A percentile compares a stretch with the other conserved stretches of the same genome.
Evolutionary conservation across 1,284 basidiomycete species (phyloP).

Genomic region (Cutaneotrichosporon curvatum): DNA sequence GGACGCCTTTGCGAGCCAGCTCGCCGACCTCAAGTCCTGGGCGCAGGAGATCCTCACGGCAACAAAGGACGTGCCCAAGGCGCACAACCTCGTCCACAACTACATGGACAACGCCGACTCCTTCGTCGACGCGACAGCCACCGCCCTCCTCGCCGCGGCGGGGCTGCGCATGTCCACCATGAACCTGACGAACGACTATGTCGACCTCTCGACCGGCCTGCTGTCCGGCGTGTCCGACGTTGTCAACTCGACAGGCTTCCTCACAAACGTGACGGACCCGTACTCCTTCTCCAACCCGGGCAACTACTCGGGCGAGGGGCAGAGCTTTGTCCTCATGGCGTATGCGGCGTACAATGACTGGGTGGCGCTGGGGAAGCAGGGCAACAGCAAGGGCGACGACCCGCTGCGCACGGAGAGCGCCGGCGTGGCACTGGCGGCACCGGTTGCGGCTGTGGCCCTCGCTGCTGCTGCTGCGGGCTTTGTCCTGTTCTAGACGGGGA

Average conservation of each 20-base stretch:
- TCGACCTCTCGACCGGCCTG: constrained; percentile 28
- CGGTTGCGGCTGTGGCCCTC: neutral
- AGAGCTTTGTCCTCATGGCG: constrained; percentile 66
- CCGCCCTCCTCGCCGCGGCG: constrained; percentile 67
- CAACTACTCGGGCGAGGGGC: constrained; percentile 53
- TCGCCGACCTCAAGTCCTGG: constrained; percentile 47
- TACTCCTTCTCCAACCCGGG: constrained; percentile 53
- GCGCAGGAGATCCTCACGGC: constrained; percentile 48
- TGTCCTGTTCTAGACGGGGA: too few species aligned
- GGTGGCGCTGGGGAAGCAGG: constrained; percentile 52
- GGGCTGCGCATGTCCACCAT: constrained; percentile 55
- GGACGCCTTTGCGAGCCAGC: constrained; percentile 36
- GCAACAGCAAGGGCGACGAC: constrained; percentile 38
- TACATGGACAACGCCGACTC: constrained; percentile 59
- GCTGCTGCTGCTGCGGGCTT: too few species aligned
- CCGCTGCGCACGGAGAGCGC: constrained; percentile 10
- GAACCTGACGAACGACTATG: constrained; percentile 37
- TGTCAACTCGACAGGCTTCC: constrained; percentile 52
- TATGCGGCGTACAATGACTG: constrained; percentile 67
- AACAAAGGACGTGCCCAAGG: constrained; percentile 47
- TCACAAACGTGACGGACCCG: constrained; percentile 66
- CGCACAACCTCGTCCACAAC: constrained; percentile 61
- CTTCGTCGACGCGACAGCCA: constrained; percentile 68
- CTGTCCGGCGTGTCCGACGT: constrained; percentile 31
- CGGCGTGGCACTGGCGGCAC: neutral